These are phyloP conservation scores for Lumnitzera littorea DNA, from an alignment of 345 rosid species.

Conservation along the genomic window DNA sequence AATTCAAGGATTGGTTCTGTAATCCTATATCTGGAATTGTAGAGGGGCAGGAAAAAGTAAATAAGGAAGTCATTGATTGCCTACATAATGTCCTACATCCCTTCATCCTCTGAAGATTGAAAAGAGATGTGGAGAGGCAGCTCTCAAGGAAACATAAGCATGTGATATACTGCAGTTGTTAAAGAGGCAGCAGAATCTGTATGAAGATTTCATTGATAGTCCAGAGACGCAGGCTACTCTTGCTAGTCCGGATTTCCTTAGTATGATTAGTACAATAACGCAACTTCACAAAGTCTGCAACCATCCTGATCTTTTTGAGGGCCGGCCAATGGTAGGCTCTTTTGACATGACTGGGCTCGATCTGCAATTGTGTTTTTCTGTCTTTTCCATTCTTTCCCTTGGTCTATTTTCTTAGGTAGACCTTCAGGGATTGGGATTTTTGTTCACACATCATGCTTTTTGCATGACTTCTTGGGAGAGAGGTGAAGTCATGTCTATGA, in stretches of 20 bases:
- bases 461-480: constrained; percentile 87
- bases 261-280: constrained; percentile 98
- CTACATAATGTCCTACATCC: constrained; percentile 99
- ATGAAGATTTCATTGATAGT: constrained; percentile 98
- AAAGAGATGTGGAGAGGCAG: constrained; percentile 99
- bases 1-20: constrained; percentile 98
- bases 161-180: constrained; percentile 91
- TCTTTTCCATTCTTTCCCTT: constrained; percentile 56
- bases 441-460: constrained; percentile 76
- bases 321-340: constrained; percentile 96
- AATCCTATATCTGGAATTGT: constrained; percentile 99
- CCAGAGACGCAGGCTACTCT: constrained; percentile 98
- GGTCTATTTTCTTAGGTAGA: constrained; percentile 58
- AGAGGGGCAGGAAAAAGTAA: constrained; percentile 95
- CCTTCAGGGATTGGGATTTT: constrained; percentile 59
- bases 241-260: constrained; percentile 87
- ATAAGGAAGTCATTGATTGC: constrained; percentile 96
- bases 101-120: constrained; percentile 86
- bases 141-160: constrained; percentile 90
- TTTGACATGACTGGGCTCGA: constrained; percentile 85
- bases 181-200: constrained; percentile 93
- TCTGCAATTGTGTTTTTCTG: constrained; percentile 62
- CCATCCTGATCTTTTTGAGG: constrained; percentile 99
- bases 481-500: constrained; percentile 61
- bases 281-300: constrained; percentile 99